Evolutionary conservation across 23 red algal species (phyloP), one percentile per base, ranked within the genome.

Genomic region (Gracilaria domingensis): DNA sequence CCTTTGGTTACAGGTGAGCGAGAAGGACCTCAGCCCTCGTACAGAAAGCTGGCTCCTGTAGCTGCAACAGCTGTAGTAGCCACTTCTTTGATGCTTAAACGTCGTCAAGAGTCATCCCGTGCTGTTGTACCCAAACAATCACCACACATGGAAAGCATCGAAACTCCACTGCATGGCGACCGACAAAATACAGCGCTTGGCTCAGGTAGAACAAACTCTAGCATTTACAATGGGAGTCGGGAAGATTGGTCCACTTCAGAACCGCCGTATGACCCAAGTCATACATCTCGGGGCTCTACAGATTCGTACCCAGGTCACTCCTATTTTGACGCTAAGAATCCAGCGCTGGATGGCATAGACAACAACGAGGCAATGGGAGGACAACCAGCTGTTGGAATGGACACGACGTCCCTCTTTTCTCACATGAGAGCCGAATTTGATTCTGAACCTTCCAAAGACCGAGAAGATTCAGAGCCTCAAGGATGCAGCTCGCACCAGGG

Each of bases 381-480:
- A 36, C 50, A 82, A 35, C 37, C 32, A 30, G 79, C 72, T 29
- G 42, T 77, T 0, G 40, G 40, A 25, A 65, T 82, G 53, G 79
- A 82, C 49, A 62, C 79, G 17, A 3, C 33, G 55, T 62, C 79
- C 23, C 21, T 65, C 35, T 82, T 82, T 65, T 56, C 45, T 2
- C 79, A 82, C 26, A 82, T 82, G 79, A 45, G 79, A 32, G 58
- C 53, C 30, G 79, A 82, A 62, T 82, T 82, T 36, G 24, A 4
- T 4, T 39, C 79, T 13, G 53, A 23, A 12, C 30, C 30, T 14
- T 18, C 32, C 28, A 69, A 13, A 9, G 64, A 69, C 12, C 64
- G 38, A 69, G 64, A 69, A 69, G 33, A 32, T 13, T 36, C 33
- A 37, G 12, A 26, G 25, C 25, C 64, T 36, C 30, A 69, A 18